Evolutionary conservation across 139 green algal genomes (phyloP).

Genomic region (Eudorina sp.): DNA sequence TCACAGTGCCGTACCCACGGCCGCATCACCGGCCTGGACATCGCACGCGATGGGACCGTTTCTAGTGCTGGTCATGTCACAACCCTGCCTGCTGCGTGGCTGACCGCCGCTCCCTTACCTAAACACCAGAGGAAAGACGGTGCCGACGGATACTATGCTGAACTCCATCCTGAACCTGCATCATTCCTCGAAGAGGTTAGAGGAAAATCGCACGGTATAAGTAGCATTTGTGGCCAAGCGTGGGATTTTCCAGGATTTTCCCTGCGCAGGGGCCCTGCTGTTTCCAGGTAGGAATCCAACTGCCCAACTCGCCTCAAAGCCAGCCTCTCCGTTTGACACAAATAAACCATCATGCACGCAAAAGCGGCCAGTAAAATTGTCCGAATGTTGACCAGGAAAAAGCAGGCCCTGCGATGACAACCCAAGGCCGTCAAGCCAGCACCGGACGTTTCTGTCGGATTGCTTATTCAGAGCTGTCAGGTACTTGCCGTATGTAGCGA

Average conservation of each 20-base stretch:
- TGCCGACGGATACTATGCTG: constrained; percentile 6
- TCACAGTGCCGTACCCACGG: too few species aligned
- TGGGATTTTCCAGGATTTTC: too few species aligned
- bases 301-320: background rate
- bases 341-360: constrained; percentile 21
- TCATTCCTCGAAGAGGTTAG: background rate
- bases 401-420: background rate
- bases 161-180: constrained; percentile 33
- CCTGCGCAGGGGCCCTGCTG: too few species aligned
- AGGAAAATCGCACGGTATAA: background rate
- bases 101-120: background rate
- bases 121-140: constrained; percentile 26
- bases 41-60: too few species aligned
- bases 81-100: background rate
- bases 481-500: background rate
- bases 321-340: background rate
- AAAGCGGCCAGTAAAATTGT: background rate
- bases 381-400: constrained; percentile 28
- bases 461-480: too few species aligned
- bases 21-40: too few species aligned
- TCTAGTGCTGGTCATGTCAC: background rate
- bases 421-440: too few species aligned
- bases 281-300: background rate
- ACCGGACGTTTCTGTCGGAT: too few species aligned
- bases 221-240: too few species aligned